phyloP scores from a whole-genome alignment of 148 eudicot genomes.

The Fagopyrum esculentum region DNA sequence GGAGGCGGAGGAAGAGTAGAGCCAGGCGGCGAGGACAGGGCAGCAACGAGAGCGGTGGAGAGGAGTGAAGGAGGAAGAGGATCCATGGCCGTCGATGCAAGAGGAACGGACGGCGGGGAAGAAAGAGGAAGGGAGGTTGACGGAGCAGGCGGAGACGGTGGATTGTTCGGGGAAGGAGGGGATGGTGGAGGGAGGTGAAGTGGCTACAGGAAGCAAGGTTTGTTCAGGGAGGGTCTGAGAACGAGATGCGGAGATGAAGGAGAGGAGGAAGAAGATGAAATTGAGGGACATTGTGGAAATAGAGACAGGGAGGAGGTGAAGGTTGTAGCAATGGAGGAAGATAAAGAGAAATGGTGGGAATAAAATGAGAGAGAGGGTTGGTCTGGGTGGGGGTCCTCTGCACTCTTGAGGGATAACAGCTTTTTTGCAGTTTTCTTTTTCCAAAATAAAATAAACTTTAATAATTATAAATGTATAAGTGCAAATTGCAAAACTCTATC shows the following conservation, averaged over 20 bases:
- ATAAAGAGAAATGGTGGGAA: background rate
- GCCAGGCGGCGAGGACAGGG: slow-evolving; percentile 80
- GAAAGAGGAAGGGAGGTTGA: slow-evolving; percentile 50
- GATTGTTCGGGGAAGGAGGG: slow-evolving; percentile 87
- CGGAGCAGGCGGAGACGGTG: slow-evolving; percentile 44
- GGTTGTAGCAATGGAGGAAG: background rate
- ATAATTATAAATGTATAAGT: too few relatives aligned
- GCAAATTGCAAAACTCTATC: too few relatives aligned
- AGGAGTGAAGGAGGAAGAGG: slow-evolving; percentile 15
- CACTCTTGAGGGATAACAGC: slow-evolving; percentile 8
- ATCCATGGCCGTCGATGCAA: slow-evolving; percentile 23
- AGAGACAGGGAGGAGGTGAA: background rate
- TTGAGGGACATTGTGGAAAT: slow-evolving; percentile 1
- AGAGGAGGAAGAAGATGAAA: slow-evolving; percentile 22
- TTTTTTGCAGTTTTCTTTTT: background rate
- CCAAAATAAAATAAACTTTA: background rate
- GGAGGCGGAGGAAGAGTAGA: slow-evolving; percentile 60
- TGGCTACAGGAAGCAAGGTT: slow-evolving; percentile 27
- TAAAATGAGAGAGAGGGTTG: background rate
- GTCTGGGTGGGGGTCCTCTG: background rate
- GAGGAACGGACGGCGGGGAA: slow-evolving; percentile 41
- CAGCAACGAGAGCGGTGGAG: slow-evolving; percentile 53
- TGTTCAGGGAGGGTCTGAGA: slow-evolving; percentile 25
- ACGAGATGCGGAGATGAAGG: slow-evolving; percentile 9
- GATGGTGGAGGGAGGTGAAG: slow-evolving; percentile 39